Conservation (phyloP, 2,329 filamentous ascomycete species). For the Aureobasidium namibiae region DNA sequence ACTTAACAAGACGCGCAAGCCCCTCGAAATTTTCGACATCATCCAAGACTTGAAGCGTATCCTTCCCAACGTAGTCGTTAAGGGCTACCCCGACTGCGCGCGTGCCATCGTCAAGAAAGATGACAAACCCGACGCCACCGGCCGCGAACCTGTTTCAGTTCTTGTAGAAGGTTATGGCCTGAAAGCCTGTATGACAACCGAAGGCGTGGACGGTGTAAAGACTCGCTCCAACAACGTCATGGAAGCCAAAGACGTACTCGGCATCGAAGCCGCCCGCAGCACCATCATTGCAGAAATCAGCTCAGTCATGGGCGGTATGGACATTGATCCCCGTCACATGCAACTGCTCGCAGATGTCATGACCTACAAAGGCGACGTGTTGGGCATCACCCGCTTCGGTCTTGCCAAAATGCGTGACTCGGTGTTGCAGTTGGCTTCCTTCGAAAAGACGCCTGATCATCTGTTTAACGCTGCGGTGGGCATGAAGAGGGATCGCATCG, state of each 20-base stretch:
- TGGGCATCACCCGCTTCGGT: conserved; percentile 94
- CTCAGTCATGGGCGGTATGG: conserved; percentile 86
- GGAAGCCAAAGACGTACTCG: conserved; percentile 78
- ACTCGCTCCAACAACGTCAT: conserved; percentile 80
- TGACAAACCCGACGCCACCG: conserved; percentile 58
- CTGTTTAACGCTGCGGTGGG: conserved; percentile 87
- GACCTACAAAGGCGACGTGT: conserved; percentile 96
- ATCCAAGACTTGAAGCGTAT: conserved; percentile 79
- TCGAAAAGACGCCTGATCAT: conserved; percentile 97
- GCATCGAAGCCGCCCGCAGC: conserved; percentile 85
- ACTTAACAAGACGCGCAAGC: conserved; percentile 38
- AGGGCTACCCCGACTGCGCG: conserved; percentile 76
- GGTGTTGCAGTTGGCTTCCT: conserved; percentile 86
- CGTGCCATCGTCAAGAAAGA: conserved; percentile 85
- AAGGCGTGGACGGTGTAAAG: conserved; percentile 72
- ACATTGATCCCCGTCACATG: conserved; percentile 96
- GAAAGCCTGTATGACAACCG: conserved; percentile 81
- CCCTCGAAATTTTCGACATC: conserved; percentile 58
- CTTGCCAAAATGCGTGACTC: conserved; percentile 93
- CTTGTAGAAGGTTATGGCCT: conserved; percentile 92
- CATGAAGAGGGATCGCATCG: conserved; percentile 86
- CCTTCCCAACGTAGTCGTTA: conserved; percentile 76
- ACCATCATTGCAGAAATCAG: conserved; percentile 87
- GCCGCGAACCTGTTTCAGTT: conserved; percentile 48
- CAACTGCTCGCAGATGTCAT: conserved; percentile 94